A percentile compares a stretch with the other conserved stretches of the same genome.
phyloP scores from a whole-genome alignment of 2,329 filamentous ascomycete genomes.

The Fusarium falciforme region DNA sequence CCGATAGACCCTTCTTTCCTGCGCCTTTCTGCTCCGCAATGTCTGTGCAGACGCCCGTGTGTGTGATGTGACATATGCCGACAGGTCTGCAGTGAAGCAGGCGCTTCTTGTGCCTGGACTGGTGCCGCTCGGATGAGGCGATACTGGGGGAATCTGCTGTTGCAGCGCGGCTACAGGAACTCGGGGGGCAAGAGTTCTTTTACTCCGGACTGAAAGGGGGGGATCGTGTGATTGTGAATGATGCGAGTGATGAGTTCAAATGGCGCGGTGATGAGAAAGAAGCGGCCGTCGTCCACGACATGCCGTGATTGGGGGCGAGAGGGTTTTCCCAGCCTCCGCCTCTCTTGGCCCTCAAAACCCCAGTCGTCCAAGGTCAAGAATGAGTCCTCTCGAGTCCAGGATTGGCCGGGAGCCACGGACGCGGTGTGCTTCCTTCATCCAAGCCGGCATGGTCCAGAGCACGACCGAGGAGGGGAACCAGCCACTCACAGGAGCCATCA shows the following conservation, averaged over 20 bases:
- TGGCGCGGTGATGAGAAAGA: constrained; percentile 22
- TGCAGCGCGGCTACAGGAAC: constrained; percentile 24
- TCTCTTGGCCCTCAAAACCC: not conserved
- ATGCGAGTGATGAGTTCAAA: constrained; percentile 34
- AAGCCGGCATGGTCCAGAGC: constrained; percentile 4
- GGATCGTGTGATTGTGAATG: constrained; percentile 14
- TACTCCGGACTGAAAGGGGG: not conserved
- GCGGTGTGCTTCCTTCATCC: constrained; percentile 15
- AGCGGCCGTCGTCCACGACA: not conserved
- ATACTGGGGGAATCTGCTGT: constrained; percentile 7
- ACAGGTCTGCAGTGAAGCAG: not conserved
- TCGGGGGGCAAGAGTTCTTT: not conserved
- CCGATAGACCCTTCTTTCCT: not conserved
- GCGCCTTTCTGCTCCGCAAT: not conserved
- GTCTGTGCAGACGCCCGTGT: not conserved
- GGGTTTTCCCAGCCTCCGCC: constrained; percentile 21
- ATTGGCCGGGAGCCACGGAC: constrained; percentile 9
- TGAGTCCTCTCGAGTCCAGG: not conserved
- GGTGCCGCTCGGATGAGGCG: constrained; percentile 2
- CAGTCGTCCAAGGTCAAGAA: not conserved
- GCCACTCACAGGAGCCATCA: constrained; percentile 27
- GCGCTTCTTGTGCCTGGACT: constrained; percentile 19
- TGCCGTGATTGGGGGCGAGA: constrained; percentile 9
- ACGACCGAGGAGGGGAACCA: constrained; percentile 15
- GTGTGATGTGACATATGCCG: constrained; percentile 25